A percentile compares a stretch with the other conserved stretches of the same genome.
Conservation (phyloP, 495 filamentous ascomycete genomes). For the Penicillium roqueforti region DNA sequence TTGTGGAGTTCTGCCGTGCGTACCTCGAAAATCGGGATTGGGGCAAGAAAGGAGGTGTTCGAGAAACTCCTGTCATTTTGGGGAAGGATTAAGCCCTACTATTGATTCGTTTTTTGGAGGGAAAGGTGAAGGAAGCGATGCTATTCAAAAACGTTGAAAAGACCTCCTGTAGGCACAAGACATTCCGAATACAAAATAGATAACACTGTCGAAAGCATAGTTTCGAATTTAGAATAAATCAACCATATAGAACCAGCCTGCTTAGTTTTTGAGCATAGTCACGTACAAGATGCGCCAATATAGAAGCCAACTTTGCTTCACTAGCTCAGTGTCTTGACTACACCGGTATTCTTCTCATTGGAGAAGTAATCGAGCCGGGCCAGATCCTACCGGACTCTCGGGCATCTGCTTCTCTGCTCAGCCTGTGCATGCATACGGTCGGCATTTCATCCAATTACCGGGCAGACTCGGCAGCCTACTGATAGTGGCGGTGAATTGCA, state of each 20-base stretch:
- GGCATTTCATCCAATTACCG: not conserved
- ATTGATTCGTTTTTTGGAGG: too few species aligned
- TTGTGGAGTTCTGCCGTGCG: too few species aligned
- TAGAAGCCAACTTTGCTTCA: not conserved
- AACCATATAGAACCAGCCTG: not conserved
- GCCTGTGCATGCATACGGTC: not conserved
- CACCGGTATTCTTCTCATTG: too few species aligned
- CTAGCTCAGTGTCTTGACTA: not conserved
- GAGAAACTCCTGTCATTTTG: too few species aligned
- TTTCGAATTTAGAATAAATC: not conserved
- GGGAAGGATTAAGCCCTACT: too few species aligned
- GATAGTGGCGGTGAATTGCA: constrained; percentile 55
- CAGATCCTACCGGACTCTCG: not conserved
- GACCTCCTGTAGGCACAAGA: too few species aligned
- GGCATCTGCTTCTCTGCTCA: not conserved
- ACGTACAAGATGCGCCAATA: not conserved
- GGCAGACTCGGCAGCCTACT: constrained; percentile 59
- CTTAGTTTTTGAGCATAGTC: not conserved
- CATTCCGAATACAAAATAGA: too few species aligned
- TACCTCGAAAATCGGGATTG: too few species aligned
- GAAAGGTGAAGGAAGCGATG: too few species aligned
- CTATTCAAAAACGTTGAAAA: too few species aligned
- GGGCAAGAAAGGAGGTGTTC: too few species aligned
- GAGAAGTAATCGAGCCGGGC: too few species aligned
- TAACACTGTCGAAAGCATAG: not conserved